Evolutionary conservation across 169 alveolate species (phyloP), one percentile per base, ranked within the genome.

Genomic region (Plasmodium fragile): DNA sequence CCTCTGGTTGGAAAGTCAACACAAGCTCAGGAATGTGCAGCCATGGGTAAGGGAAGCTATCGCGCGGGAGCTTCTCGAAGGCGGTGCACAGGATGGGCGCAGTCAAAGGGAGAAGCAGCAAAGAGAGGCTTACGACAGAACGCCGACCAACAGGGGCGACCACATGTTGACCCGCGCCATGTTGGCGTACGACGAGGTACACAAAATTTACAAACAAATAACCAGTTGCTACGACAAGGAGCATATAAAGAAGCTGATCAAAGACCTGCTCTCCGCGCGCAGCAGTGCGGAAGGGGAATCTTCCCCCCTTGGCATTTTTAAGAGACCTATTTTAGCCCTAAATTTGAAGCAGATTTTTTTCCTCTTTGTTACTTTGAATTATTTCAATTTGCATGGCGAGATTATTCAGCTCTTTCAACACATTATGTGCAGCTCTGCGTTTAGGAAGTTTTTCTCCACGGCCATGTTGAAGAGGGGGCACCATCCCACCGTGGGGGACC

Each of bases 341-440:
- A 91, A 91, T 30, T 69, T 91, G 70, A 91, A 81, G 82, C 94
- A 91, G 36, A 41, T 91, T 69, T 91, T 41, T 81, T 91, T 80
- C 75, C 49, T 91, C 72, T 91, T 91, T 70, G 39, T 70, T 71
- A 36, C 13, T 32, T 69, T 91, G 41, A 80, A 81, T 69, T 49
- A 81, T 41, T 91, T 69, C 32, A 91, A 91, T 28, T 43, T 91
- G 71, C 69, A 91, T 25, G 28, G 30, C 8, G 94, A 91, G 36
- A 70, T 91, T 69, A 70, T 77, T 69, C 45, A 22, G 5, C 45
- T 81, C 34, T 91, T 80, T 79, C 10, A 41, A 25, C 77, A 49
- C 43, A 18, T 81, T n/a, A 69, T 81, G 70, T 45, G 81, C 34
- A n/a, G 7, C 11, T 36, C 34, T 3, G 28, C 49, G 4, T 43